Conservation (phyloP, 1,139 yeast species). For the Zygoascus meyerae region DNA sequence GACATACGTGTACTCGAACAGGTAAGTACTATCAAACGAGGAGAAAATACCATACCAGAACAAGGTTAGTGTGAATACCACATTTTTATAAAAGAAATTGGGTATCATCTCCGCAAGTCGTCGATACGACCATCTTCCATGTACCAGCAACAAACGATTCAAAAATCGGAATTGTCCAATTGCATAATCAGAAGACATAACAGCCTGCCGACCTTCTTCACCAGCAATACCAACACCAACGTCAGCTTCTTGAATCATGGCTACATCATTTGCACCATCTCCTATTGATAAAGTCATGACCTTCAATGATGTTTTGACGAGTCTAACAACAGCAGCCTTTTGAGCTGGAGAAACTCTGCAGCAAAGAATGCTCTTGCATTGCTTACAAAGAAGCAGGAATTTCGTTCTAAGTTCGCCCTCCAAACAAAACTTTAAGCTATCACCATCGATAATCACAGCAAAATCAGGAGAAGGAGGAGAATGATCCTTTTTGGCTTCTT, state of each 20-base stretch:
- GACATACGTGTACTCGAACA: conserved; percentile 87
- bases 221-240: conserved; percentile 99
- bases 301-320: conserved; percentile 73
- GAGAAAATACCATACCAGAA: conserved; percentile 90
- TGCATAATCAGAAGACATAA: conserved; percentile 95
- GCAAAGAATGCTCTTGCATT: conserved; percentile 88
- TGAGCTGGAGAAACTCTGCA: conserved; percentile 98
- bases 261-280: conserved; percentile 97
- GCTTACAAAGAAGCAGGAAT: conserved; percentile 81
- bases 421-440: conserved; percentile 71
- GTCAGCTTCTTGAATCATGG: conserved; percentile 98
- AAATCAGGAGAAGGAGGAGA: conserved; percentile 68
- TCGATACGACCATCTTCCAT: conserved; percentile 95
- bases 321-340: conserved; percentile 89
- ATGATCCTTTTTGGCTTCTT: conserved; percentile 62
- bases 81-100: conserved; percentile 85
- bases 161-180: conserved; percentile 89
- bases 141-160: conserved; percentile 72
- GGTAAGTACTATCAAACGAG: conserved; percentile 85
- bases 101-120: conserved; percentile 93
- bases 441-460: conserved; percentile 92
- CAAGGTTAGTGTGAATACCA: conserved; percentile 76
- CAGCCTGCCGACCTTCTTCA: conserved; percentile 97
- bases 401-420: conserved; percentile 56
- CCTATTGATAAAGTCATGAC: conserved; percentile 94